Base-by-base conservation (phyloP, 192 early-diverging fungal genomes). In the Allomyces arbusculus region DNA sequence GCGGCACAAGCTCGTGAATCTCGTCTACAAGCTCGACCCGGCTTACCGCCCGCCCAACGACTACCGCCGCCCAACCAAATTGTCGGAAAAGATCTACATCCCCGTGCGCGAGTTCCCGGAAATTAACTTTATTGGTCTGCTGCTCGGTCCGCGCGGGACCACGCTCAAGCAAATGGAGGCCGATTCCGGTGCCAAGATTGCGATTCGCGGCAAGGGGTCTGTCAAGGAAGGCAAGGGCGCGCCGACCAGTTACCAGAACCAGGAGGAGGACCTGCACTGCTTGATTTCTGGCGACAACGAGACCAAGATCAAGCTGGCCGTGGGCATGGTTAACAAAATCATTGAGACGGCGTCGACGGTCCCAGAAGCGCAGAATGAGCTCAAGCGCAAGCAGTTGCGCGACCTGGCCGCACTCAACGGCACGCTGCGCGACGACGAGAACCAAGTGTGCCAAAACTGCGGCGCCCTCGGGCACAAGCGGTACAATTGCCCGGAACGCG, bases 71-170 rank as follows among this genome's bases (percentile, higher is more conserved):
- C 86, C 90, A 7, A 84, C 82, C 26, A 92, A 88, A 70, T 77
- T 84, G 3, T 81, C 80, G n/a, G 92, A 95, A 61, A 98, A 98
- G 75, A 82, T 95, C 23, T 95, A 88, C 72, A 95, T 97, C 62
- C 95, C 95, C 24, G 89, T 85, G 61, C 89, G 86, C 69, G 95
- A 98, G 44, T 91, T 89, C 70, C 95, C 95, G 6, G 91, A 95
- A 25, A 91, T 98, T 40, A 96, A 96, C 72, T 98, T 98, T 75
- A 96, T 98, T 73, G 95, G 95, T 33, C 80, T 92, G 43, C 77
- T 98, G 66, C 91, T 96, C 69, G 94, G 93, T 19, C 95, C 95
- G 23, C 92, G 95, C 64, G 95, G 95, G 64, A 90, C 94, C 63
- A 96, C 95, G 8, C 75, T 98, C 40, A 96, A 96, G 69, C 91